phyloP scores from a whole-genome alignment of 1,139 yeast species.

The Maudiozyma humilis region DNA sequence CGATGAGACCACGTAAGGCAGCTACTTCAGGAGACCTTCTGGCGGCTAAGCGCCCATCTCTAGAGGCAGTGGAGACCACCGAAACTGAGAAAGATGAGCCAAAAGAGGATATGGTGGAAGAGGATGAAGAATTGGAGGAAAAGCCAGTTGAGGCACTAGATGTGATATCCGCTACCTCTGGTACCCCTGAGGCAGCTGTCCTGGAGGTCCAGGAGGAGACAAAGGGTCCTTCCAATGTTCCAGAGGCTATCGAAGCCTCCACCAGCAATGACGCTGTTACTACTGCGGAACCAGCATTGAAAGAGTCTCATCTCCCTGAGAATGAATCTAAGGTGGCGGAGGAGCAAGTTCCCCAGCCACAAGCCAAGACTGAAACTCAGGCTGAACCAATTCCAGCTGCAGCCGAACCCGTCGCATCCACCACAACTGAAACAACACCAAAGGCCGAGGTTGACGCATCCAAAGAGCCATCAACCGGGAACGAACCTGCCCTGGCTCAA shows the following conservation, averaged over 20 bases:
- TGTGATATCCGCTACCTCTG: background rate
- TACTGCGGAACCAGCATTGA: no score
- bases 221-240: background rate
- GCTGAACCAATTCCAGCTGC: background rate
- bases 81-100: background rate
- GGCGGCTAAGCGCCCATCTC: background rate
- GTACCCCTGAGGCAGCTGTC: background rate
- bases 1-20: slow-evolving; percentile 4
- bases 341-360: no score
- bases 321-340: no score
- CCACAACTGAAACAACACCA: background rate
- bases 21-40: background rate
- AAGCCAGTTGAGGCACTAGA: background rate
- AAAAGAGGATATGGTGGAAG: background rate
- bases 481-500: background rate
- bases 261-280: no score
- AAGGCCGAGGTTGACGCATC: background rate
- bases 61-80: background rate
- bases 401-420: background rate
- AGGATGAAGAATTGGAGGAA: background rate
- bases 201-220: background rate
- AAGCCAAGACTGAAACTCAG: background rate
- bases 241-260: background rate
- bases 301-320: no score
- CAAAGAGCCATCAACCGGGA: no score